Percentiles rank a stretch among this genome's conserved stretches.
Conservation (phyloP, 257 asterid species). For the Fraxinus pennsylvanica region DNA sequence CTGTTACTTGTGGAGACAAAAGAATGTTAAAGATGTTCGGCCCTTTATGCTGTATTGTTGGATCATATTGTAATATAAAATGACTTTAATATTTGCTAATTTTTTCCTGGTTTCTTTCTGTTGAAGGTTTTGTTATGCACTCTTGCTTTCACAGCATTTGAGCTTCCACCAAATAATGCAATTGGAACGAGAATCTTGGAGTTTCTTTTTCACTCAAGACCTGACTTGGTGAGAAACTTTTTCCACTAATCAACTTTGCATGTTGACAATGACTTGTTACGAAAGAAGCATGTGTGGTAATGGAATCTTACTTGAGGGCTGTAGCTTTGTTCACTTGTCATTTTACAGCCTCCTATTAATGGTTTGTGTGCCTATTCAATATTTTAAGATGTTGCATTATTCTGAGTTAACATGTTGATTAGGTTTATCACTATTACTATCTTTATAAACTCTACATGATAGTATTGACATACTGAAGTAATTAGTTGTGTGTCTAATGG, state of each 20-base stretch:
- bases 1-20: background rate
- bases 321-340: background rate
- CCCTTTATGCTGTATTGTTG: slow-evolving; percentile 12
- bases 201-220: slow-evolving; percentile 93
- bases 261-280: slow-evolving; percentile 18
- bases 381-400: slow-evolving; percentile 5
- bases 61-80: slow-evolving; percentile 10
- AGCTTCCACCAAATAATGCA: slow-evolving; percentile 96
- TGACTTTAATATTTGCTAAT: slow-evolving; percentile 24
- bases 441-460: background rate
- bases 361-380: background rate
- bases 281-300: background rate
- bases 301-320: background rate
- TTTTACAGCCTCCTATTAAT: background rate
- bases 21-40: background rate
- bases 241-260: slow-evolving; percentile 7
- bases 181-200: slow-evolving; percentile 84
- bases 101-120: slow-evolving; percentile 23
- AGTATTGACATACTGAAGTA: background rate
- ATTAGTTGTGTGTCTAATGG: background rate
- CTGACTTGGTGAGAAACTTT: slow-evolving; percentile 78
- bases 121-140: slow-evolving; percentile 87
- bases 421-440: background rate
- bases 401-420: slow-evolving; percentile 1
- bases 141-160: slow-evolving; percentile 95